These are phyloP conservation scores for Chloroidium sp. DNA, from an alignment of 163 green algal genomes.

Conservation along the genomic window DNA sequence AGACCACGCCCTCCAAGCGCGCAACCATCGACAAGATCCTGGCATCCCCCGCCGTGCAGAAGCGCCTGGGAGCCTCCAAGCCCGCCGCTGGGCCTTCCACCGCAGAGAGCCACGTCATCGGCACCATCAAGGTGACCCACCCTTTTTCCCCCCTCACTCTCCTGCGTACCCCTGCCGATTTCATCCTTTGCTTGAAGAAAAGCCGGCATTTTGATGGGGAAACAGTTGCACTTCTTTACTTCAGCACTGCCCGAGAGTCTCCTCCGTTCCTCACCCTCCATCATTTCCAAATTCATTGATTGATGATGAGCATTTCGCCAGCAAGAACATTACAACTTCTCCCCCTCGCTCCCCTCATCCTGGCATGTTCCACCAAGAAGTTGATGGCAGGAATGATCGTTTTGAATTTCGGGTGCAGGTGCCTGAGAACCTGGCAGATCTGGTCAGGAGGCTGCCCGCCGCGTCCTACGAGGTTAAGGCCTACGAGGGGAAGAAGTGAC, in stretches of 20 bases:
- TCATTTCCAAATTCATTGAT: too few relatives aligned
- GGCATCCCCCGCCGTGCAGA: constrained; percentile 1
- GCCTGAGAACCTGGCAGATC: background rate
- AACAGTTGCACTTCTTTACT: too few relatives aligned
- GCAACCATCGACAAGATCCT: constrained; percentile 19
- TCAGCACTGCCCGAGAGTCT: too few relatives aligned
- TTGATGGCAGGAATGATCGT: background rate
- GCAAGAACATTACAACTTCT: too few relatives aligned
- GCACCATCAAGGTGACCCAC: background rate
- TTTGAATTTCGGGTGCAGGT: background rate
- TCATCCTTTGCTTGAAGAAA: too few relatives aligned
- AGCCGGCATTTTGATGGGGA: too few relatives aligned
- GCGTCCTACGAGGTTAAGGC: background rate
- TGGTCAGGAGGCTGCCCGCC: background rate
- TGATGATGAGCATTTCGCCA: too few relatives aligned
- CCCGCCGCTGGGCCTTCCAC: background rate
- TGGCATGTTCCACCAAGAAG: background rate
- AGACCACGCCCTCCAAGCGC: constrained; percentile 16
- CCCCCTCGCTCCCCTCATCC: background rate
- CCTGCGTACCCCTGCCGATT: background rate
- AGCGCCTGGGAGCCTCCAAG: background rate
- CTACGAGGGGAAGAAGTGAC: too few relatives aligned
- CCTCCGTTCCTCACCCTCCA: too few relatives aligned
- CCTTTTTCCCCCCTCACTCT: background rate
- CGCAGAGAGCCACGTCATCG: background rate